phyloP scores from a whole-genome alignment of 345 rosid species.

The Eucalyptus curtisii region DNA sequence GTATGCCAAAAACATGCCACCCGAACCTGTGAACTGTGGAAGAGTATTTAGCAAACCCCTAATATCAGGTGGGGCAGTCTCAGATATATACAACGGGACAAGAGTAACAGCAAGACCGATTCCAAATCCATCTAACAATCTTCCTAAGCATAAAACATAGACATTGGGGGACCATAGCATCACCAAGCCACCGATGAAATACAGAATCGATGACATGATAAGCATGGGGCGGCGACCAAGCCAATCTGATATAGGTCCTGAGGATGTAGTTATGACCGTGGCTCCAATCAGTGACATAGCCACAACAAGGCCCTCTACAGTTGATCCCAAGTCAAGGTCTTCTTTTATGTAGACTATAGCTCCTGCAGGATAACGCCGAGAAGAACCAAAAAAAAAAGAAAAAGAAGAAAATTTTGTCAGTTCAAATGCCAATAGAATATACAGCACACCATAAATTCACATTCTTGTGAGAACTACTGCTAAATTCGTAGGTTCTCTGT shows the following conservation, averaged over 20 bases:
- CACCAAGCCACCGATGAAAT: conserved; percentile 73
- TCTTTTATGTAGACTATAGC: conserved; percentile 76
- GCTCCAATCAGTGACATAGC: conserved; percentile 97
- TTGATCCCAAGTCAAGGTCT: conserved; percentile 47
- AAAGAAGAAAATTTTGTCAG: background rate
- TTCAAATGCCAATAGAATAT: background rate
- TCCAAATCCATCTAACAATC: conserved; percentile 88
- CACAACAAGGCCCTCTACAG: conserved; percentile 85
- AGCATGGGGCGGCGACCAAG: conserved; percentile 97
- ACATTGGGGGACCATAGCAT: conserved; percentile 97
- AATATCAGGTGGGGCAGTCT: conserved; percentile 91
- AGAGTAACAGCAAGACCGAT: conserved; percentile 94
- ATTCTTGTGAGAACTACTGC: background rate
- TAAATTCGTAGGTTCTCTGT: background rate
- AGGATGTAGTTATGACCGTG: conserved; percentile 80
- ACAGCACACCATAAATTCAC: background rate
- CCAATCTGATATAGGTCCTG: conserved; percentile 90
- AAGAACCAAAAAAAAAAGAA: background rate
- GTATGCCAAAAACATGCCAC: conserved; percentile 87
- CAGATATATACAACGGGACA: conserved; percentile 84
- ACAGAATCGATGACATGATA: conserved; percentile 58
- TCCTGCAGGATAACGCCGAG: conserved; percentile 15
- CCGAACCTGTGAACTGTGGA: conserved; percentile 91
- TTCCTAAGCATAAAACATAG: conserved; percentile 63
- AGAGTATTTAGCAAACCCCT: conserved; percentile 87